These are phyloP conservation scores for Peziza echinospora DNA, from an alignment of 495 filamentous ascomycete genomes.

Conservation along the genomic window DNA sequence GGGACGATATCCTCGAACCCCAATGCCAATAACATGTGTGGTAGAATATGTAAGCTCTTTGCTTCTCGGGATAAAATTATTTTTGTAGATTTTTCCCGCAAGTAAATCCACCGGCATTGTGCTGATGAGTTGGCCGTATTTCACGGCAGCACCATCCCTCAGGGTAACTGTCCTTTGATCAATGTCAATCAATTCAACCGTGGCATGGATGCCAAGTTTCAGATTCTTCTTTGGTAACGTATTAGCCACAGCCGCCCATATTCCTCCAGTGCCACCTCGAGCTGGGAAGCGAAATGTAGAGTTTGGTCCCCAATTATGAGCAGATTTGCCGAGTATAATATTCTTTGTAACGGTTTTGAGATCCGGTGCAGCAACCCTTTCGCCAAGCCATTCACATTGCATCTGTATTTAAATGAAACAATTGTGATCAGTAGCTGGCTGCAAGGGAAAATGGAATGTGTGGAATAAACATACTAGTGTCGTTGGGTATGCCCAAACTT, in stretches of 20 bases:
- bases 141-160: conserved; percentile 68
- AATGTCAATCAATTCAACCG: conserved; percentile 67
- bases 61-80: conserved; percentile 57
- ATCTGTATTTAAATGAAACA: conserved; percentile 35
- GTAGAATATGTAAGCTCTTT: conserved; percentile 93
- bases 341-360: conserved; percentile 90
- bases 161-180: conserved; percentile 63
- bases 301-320: conserved; percentile 96
- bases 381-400: conserved; percentile 98
- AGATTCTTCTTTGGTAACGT: conserved; percentile 84
- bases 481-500: conserved; percentile 97
- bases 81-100: conserved; percentile 66
- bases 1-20: conserved; percentile 78
- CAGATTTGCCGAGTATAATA: conserved; percentile 85
- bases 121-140: conserved; percentile 76
- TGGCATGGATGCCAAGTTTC: conserved; percentile 64
- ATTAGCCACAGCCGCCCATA: conserved; percentile 95
- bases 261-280: conserved; percentile 82
- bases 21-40: conserved; percentile 93
- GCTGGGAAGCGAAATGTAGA: conserved; percentile 97
- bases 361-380: conserved; percentile 94
- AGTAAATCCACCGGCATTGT: conserved; percentile 94
- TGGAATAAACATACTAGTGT: conserved; percentile 47
- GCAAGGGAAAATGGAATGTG: neutral
- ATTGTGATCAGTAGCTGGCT: conserved; percentile 1